phyloP scores from a whole-genome alignment of 495 filamentous ascomycete genomes.

The Penicillium silybi region DNA sequence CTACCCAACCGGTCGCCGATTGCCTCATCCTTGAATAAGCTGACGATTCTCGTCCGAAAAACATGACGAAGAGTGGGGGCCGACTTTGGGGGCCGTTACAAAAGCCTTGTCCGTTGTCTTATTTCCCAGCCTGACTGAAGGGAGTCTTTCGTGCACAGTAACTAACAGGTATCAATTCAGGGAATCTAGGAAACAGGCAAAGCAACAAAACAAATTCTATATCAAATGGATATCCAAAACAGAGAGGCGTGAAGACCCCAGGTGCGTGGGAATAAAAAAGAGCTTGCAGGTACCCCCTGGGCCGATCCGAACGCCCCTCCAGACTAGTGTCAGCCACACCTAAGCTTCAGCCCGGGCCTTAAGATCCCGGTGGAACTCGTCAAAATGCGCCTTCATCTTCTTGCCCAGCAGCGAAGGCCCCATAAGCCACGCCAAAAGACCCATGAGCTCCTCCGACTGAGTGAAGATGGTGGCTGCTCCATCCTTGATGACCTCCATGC shows the following conservation, averaged over 20 bases:
- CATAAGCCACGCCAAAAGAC: constrained; percentile 21
- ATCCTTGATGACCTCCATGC: constrained; percentile 21
- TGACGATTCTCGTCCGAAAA: background rate
- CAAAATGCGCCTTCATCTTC: constrained; percentile 20
- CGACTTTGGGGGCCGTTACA: background rate
- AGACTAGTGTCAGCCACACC: background rate
- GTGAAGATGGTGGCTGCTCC: constrained; percentile 26
- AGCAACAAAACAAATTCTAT: background rate
- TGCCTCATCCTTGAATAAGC: background rate
- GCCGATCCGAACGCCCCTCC: background rate
- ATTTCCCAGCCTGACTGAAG: background rate
- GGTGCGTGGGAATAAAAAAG: background rate
- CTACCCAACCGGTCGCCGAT: background rate
- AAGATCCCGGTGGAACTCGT: constrained; percentile 20
- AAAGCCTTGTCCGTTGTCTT: background rate
- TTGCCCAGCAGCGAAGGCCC: constrained; percentile 19
- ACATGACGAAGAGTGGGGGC: background rate
- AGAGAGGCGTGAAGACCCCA: background rate
- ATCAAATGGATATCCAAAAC: background rate
- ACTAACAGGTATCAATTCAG: too few species aligned
- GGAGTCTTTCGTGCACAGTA: too few species aligned
- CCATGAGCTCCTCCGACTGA: constrained; percentile 21
- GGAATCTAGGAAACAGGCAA: background rate
- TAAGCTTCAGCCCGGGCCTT: constrained; percentile 19
- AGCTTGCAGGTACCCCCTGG: background rate